Conservation (phyloP, 2,329 filamentous ascomycete genomes). For the Calonectria montana region DNA sequence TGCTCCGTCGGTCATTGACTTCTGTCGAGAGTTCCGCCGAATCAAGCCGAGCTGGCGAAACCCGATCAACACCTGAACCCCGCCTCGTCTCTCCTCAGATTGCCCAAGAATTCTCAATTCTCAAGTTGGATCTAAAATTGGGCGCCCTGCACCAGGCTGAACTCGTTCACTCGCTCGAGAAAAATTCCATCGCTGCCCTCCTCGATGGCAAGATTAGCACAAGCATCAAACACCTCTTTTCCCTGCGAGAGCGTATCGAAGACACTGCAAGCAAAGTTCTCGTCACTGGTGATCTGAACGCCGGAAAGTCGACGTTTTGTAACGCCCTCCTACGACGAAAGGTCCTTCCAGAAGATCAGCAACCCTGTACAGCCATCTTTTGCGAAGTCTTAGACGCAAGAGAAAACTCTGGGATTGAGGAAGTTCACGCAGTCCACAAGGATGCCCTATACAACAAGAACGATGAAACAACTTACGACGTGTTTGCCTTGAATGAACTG, state of each 20-base stretch:
- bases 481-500: conserved; percentile 80
- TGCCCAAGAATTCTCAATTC: conserved; percentile 92
- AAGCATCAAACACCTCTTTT: conserved; percentile 89
- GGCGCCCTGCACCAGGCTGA: conserved; percentile 88
- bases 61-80: conserved; percentile 74
- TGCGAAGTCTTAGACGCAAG: conserved; percentile 95
- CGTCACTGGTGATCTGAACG: conserved; percentile 95
- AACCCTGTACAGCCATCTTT: conserved; percentile 98
- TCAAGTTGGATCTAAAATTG: conserved; percentile 95
- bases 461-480: conserved; percentile 94
- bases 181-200: conserved; percentile 87
- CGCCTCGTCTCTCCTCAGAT: conserved; percentile 91
- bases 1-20: conserved; percentile 78
- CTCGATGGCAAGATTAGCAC: conserved; percentile 95
- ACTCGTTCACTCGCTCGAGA: conserved; percentile 93
- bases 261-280: conserved; percentile 97
- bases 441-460: conserved; percentile 84
- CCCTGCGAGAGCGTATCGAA: conserved; percentile 92
- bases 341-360: conserved; percentile 94
- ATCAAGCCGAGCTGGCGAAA: conserved; percentile 78
- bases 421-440: conserved; percentile 94
- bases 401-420: conserved; percentile 91
- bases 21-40: conserved; percentile 72
- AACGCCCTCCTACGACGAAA: conserved; percentile 95
- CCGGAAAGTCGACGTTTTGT: conserved; percentile 98